Conservation (phyloP, 73 alveolate species). For the Paramecium biaurelia region DNA sequence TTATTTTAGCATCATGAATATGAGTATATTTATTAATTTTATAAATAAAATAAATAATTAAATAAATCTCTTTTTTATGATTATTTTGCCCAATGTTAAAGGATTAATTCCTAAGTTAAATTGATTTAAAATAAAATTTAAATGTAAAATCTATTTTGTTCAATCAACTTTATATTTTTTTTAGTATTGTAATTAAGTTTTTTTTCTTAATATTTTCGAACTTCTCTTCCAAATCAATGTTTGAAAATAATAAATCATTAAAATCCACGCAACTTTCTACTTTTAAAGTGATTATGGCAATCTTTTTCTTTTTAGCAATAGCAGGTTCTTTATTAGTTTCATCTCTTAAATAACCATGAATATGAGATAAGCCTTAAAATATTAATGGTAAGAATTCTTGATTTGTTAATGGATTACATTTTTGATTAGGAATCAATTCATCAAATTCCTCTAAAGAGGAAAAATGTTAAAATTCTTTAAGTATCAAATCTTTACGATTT, state of each 20-base stretch:
- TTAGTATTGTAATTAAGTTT: background rate
- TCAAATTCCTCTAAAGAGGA: background rate
- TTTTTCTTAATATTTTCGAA: background rate
- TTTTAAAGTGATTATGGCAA: background rate
- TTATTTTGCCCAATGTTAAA: too few relatives aligned
- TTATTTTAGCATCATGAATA: background rate
- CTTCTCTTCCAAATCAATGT: background rate
- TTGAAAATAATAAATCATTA: background rate
- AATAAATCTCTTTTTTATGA: too few relatives aligned
- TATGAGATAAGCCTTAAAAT: background rate
- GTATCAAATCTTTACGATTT: background rate
- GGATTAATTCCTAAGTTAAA: background rate
- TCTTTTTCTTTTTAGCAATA: background rate
- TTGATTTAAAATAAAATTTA: background rate
- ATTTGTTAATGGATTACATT: background rate
- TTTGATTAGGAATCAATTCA: background rate
- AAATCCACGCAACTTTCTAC: background rate
- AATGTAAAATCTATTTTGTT: background rate
- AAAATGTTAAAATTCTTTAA: background rate
- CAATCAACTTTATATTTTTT: background rate
- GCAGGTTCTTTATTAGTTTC: background rate
- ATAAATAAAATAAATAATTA: too few relatives aligned
- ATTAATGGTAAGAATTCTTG: background rate
- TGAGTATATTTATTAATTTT: too few relatives aligned
- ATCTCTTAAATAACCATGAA: background rate